These are phyloP conservation scores for Saccharomyces cerevisiae DNA, from an alignment of 805 yeast genomes.

Conservation along the genomic window DNA sequence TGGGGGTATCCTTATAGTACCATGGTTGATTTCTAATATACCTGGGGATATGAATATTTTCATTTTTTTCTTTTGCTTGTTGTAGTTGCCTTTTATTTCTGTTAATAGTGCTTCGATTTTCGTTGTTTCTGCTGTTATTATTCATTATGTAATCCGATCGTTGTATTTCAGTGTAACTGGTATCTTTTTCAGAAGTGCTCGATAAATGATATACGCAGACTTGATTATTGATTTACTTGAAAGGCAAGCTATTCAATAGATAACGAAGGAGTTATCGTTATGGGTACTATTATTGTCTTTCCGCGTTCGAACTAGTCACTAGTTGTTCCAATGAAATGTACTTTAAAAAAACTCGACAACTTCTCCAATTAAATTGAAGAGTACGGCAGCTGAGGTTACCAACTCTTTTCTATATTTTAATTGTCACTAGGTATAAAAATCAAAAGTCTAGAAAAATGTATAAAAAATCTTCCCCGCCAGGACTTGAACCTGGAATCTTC, in stretches of 20 bases:
- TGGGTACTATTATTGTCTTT: not conserved
- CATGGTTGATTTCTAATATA: slow-evolving; percentile 30
- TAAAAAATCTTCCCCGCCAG: slow-evolving; percentile 39
- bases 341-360: too few relatives aligned
- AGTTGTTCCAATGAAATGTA: too few relatives aligned
- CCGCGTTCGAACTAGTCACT: too few relatives aligned
- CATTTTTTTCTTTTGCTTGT: slow-evolving; percentile 1
- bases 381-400: too few relatives aligned
- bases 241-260: too few relatives aligned
- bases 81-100: not conserved
- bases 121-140: slow-evolving; percentile 2
- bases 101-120: not conserved
- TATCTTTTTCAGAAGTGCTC: not conserved
- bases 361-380: too few relatives aligned
- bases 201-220: not conserved
- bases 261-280: not conserved
- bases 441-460: too few relatives aligned
- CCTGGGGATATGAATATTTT: slow-evolving; percentile 25
- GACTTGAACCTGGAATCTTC: slow-evolving; percentile 49
- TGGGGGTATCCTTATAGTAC: slow-evolving; percentile 19
- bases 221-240: too few relatives aligned
- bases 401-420: too few relatives aligned
- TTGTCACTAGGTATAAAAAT: too few relatives aligned
- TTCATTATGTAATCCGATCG: not conserved
- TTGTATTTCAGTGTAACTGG: not conserved